Evolutionary conservation across 2,329 filamentous ascomycete genomes (phyloP), one percentile per base, ranked within the genome.

Genomic region (Thielaviopsis punctulata): DNA sequence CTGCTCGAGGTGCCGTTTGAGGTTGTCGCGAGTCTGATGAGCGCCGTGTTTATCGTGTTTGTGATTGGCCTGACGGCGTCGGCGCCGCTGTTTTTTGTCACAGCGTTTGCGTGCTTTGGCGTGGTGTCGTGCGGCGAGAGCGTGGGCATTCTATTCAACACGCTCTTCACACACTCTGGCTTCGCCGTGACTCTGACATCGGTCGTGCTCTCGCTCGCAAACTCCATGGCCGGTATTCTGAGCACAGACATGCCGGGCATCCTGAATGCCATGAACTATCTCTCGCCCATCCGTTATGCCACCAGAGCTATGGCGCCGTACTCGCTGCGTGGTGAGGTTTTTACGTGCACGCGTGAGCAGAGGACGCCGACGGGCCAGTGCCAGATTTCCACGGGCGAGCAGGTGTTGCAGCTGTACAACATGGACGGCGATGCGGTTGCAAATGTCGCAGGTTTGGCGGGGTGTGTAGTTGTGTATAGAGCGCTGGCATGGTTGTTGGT

Each of bases 101-200:
- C 74, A 49, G 71, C 77, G 2, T 85, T 82, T 64, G 77, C 81
- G 58, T 79, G 78, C 57, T 86, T 88, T 60, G 82, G 79, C 57
- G 76, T 88, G 52, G 80, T 86, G 15, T 81, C 71, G 51, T 86
- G 82, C 59, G 84, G 84, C 23, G 84, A 88, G 67, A 83, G 78
- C 51, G 61, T 88, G 1, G 84, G 84, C 1, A 87, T 89, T 60
- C 79, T 86, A 67, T 88, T 88, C 69, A 86, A 86, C 66, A 87
- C 83, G 0, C 66, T 88, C 8, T 84, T 87, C 62, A 64, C 62
- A 7, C 83, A 88, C 60, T 84, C 82, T 0, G 84, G 84, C 1
- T 88, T 88, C 62, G 82, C 83, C 0, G 77, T 88, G 54, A 86
- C 85, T 58, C 65, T 86, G 52, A 86, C 82, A 57, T 79, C 75